Base-by-base conservation (phyloP, 495 filamentous ascomycete species). In the Annulohypoxylon maeteangense region DNA sequence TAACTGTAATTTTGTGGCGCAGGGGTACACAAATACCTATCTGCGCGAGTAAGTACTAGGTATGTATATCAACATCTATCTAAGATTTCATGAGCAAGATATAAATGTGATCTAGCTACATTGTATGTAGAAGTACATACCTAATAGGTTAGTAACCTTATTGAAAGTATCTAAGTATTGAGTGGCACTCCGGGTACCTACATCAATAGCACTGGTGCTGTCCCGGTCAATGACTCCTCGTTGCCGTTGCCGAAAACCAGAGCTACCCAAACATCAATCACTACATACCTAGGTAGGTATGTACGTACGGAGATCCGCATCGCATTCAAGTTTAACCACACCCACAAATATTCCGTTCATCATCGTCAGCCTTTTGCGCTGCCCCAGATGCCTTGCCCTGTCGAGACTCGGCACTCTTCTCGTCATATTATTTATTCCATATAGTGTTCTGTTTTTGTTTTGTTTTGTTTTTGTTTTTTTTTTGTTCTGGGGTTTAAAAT, bases 361-460 rank as follows among this genome's bases (percentile, higher is more conserved):
- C 40, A 25, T 57, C 56, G 12, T 44, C 56, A 50, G 34, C 40
- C 14, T 7, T 12, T 65, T 31, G 31, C 47, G 51, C 54, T 56
- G 59, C 59, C 70, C 70, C 65, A 67, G 23, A 72, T 72, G 70
- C 36, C 64, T 72, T 47, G 29, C 36, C 32, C 40, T 29, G 38
- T 48, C 18, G 45, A 55, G 45, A 32, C n/a, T 40, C 50, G 44
- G 27, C 23, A 55, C 38, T 20, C 4, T 27, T 64, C 45, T 38
- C 7, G 40, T 55, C 4, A 38, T 14, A 63, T 56, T 55, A 20
- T 67, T 53, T 65, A 25, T 67, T 65, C 44, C 58, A 55, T 65
- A 64, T 67, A 72, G 48, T 23, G 53, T 23, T 54, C 60, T 55
- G n/a, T 27, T 44, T 29, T 27, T 40, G n/a, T n/a, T n/a, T n/a